Percentiles rank a stretch among this genome's conserved stretches.
Evolutionary conservation across 2,329 filamentous ascomycete genomes (phyloP).

Genomic region (Neonectria hederae): DNA sequence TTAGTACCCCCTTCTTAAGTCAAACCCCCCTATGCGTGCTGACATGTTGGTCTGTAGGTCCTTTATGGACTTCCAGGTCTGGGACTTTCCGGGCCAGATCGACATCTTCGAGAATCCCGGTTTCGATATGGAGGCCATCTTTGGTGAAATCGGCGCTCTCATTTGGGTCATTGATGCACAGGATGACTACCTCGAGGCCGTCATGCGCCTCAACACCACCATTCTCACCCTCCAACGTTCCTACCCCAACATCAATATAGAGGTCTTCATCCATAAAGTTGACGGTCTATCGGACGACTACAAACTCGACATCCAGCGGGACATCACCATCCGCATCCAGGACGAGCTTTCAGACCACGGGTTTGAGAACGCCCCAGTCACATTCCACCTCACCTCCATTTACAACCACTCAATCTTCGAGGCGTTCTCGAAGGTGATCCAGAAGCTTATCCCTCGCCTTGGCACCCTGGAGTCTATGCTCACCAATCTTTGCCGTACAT

Average conservation of each 20-base stretch:
- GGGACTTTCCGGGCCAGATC: conserved; percentile 96
- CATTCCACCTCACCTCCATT: conserved; percentile 96
- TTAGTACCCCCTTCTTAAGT: conserved; percentile 58
- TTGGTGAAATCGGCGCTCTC: conserved; percentile 90
- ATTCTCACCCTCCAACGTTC: conserved; percentile 88
- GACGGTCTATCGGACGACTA: conserved; percentile 98
- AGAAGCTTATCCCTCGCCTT: conserved; percentile 94
- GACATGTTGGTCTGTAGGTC: conserved; percentile 65
- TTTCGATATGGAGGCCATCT: conserved; percentile 93
- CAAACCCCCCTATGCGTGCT: conserved; percentile 12
- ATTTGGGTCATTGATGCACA: conserved; percentile 99
- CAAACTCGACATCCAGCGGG: conserved; percentile 93
- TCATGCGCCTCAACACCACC: conserved; percentile 85
- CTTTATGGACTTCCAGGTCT: conserved; percentile 99
- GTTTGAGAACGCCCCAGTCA: conserved; percentile 91
- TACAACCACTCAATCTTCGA: conserved; percentile 99
- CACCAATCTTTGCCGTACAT: conserved; percentile 91
- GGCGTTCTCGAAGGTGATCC: conserved; percentile 97
- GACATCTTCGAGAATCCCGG: conserved; percentile 87
- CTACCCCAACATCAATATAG: conserved; percentile 94
- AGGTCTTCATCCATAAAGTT: conserved; percentile 99
- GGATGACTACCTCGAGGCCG: conserved; percentile 94
- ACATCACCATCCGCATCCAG: conserved; percentile 95
- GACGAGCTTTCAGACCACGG: conserved; percentile 94
- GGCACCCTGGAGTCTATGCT: conserved; percentile 93